Evolutionary conservation across 2,329 filamentous ascomycete genomes (phyloP).

Genomic region (Aspergillus amoenus): DNA sequence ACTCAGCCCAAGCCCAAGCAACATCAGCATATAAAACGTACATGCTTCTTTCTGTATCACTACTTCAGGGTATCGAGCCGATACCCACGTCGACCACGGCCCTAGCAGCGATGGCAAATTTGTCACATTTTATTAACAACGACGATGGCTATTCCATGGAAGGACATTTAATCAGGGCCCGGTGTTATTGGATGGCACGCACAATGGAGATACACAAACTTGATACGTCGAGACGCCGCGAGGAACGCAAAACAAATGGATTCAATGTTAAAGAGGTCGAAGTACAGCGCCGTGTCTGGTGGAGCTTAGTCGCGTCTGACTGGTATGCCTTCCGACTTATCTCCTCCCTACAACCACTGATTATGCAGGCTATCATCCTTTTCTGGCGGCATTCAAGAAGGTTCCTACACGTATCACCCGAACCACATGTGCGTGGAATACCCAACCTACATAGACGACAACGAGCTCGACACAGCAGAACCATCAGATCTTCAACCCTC

Average conservation of each 20-base stretch:
- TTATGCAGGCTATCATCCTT: slow-evolving; percentile 21
- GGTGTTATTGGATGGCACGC: not conserved
- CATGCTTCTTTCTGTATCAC: not conserved
- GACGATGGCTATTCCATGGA: not conserved
- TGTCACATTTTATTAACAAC: not conserved
- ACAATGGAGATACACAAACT: slow-evolving; percentile 8
- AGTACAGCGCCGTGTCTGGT: slow-evolving; percentile 24
- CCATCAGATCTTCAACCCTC: not conserved
- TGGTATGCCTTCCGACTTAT: slow-evolving; percentile 12
- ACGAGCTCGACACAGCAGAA: slow-evolving; percentile 11
- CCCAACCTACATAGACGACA: slow-evolving; percentile 23
- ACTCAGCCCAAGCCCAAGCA: not conserved
- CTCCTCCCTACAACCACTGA: not conserved
- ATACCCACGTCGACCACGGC: not conserved
- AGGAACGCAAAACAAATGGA: slow-evolving; percentile 12
- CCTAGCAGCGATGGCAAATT: not conserved
- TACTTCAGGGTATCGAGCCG: not conserved
- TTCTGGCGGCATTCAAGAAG: slow-evolving; percentile 20
- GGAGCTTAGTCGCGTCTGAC: slow-evolving; percentile 26
- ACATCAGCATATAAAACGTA: not conserved
- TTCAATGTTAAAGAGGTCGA: slow-evolving; percentile 23
- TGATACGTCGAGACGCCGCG: not conserved
- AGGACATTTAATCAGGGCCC: slow-evolving; percentile 2
- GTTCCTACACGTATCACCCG: slow-evolving; percentile 21
- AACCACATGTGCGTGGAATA: slow-evolving; percentile 24